phyloP scores from a whole-genome alignment of 1,139 yeast species.

The Suhomyces taliae region DNA sequence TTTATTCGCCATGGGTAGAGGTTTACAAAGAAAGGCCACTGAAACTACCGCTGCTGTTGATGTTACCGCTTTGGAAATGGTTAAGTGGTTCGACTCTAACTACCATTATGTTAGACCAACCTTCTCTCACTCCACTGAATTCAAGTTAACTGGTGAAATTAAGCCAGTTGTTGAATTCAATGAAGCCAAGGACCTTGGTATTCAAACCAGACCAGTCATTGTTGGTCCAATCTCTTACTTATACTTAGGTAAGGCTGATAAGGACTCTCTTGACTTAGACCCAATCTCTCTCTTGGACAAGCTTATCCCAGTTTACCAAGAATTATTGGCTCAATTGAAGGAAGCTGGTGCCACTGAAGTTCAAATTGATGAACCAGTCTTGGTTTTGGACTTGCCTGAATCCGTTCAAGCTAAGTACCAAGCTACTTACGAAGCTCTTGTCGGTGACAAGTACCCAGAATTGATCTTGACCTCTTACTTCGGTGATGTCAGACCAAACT shows the following conservation, averaged over 20 bases:
- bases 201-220: constrained; percentile 95
- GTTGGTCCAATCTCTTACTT: constrained; percentile 96
- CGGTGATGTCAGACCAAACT: constrained; percentile 98
- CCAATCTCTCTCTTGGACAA: constrained; percentile 87
- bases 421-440: constrained; percentile 76
- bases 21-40: constrained; percentile 96
- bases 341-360: constrained; percentile 94
- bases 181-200: constrained; percentile 95
- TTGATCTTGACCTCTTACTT: constrained; percentile 87
- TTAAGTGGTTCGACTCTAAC: constrained; percentile 99
- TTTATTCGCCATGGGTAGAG: constrained; percentile 99
- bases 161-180: constrained; percentile 97
- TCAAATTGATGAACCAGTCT: constrained; percentile 96
- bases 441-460: constrained; percentile 69
- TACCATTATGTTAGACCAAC: constrained; percentile 99
- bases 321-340: constrained; percentile 81
- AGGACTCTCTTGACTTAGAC: constrained; percentile 92
- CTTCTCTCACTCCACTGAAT: constrained; percentile 89
- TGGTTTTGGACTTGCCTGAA: constrained; percentile 90
- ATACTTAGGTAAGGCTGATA: constrained; percentile 96
- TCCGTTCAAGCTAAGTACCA: constrained; percentile 82
- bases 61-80: constrained; percentile 99
- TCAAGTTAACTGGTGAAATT: constrained; percentile 87
- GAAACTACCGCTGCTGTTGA: constrained; percentile 88
- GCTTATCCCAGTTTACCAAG: constrained; percentile 88